Conservation (phyloP, 73 alveolate species). For the Paramecium bursaria region DNA sequence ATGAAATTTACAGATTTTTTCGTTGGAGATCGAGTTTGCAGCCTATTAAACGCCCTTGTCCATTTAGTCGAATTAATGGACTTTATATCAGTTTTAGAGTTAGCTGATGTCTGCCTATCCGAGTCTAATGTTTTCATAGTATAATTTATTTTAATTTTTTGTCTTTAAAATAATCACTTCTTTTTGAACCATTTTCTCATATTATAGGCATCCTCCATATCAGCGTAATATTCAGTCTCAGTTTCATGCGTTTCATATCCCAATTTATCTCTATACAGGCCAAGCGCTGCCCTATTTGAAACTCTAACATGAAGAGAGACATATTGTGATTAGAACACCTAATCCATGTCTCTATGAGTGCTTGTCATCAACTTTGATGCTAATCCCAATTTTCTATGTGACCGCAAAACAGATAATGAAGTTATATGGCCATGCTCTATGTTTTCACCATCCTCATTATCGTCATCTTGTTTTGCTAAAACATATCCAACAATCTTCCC, state of each 20-base stretch:
- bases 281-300: conserved; percentile 93
- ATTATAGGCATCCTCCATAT: conserved; percentile 97
- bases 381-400: conserved; percentile 95
- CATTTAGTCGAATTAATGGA: too few species aligned
- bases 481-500: conserved; percentile 92
- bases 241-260: conserved; percentile 81
- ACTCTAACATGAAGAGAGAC: conserved; percentile 95
- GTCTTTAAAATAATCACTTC: too few species aligned
- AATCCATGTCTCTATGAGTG: conserved; percentile 86
- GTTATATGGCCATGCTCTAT: conserved; percentile 95
- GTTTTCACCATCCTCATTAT: conserved; percentile 76
- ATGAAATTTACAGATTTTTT: too few species aligned
- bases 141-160: too few species aligned
- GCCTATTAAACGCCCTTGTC: too few species aligned
- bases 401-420: conserved; percentile 90
- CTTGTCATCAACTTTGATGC: conserved; percentile 95
- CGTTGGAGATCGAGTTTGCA: too few species aligned
- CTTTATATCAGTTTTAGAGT: too few species aligned
- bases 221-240: conserved; percentile 93
- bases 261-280: conserved; percentile 85
- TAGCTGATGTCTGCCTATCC: too few species aligned
- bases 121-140: too few species aligned
- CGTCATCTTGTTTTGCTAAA: conserved; percentile 82
- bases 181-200: conserved; percentile 90
- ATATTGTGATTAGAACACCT: conserved; percentile 85